Evolutionary conservation across 2,329 filamentous ascomycete genomes (phyloP), one percentile per base, ranked within the genome.

Genomic region (Cladosporium sp.): DNA sequence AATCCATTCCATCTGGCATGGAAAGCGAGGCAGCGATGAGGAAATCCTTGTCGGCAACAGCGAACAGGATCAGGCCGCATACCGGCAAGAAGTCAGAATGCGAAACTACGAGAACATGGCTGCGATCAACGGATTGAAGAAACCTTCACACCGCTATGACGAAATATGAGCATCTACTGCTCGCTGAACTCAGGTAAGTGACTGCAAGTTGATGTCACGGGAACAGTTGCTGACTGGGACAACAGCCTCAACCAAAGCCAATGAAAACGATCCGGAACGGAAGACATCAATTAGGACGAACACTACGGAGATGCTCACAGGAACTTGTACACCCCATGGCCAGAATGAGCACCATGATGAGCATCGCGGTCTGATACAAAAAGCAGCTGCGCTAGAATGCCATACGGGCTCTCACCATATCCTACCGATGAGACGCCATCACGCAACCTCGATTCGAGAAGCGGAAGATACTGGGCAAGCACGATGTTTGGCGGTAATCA

Each of bases 1-100:
- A 54, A 57, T 64, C 5, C 61, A 64, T 47, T 44, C 34, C 26
- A 34, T 54, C 18, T 64, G 49, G 36, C 12, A 14, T 32, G 61
- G 61, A n/a, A 24, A 47, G 28, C 18, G 32, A 54, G 60, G 61
- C 24, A 36, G 10, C 36, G 51, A 57, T 32, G 38, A 59, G 38
- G 34, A 36, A 15, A 5, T 21, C 14, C n/a, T 34, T 6, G 30
- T 47, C 38, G 11, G 14, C 49, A 26, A 57, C 14, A 18, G 36
- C 26, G 51, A 41, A 32, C 51, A 57, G 11, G 30, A 64, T 26
- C 61, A 47, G 34, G 61, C 61, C 1, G 34, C 10, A 24, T 64
- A 64, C 30, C 61, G 61, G 18, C 34, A 30, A 57, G 61, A 64
- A 21, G 61, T 64, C 51, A 47, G 34, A 47, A n/a, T 21, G 24